A percentile compares a stretch with the other conserved stretches of the same genome.
phyloP scores from a whole-genome alignment of 78 protist species.

The Speleostelium caveatum region DNA sequence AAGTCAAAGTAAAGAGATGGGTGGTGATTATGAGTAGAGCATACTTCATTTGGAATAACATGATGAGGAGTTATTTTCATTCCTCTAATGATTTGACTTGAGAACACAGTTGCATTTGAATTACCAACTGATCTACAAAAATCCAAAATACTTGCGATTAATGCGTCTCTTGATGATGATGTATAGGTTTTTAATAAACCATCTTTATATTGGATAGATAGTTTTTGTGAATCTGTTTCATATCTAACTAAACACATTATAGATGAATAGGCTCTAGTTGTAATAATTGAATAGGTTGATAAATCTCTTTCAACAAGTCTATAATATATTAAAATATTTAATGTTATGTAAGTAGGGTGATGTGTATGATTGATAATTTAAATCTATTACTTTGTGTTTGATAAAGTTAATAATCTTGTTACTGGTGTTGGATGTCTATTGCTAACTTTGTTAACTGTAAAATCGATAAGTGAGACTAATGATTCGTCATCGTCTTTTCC shows the following conservation, averaged over 20 bases:
- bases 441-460: slow-evolving; percentile 26
- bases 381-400: slow-evolving; percentile 48
- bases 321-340: background rate
- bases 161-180: slow-evolving; percentile 63
- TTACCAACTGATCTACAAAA: slow-evolving; percentile 64
- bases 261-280: slow-evolving; percentile 55
- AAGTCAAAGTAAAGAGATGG: too few relatives aligned
- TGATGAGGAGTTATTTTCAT: slow-evolving; percentile 74
- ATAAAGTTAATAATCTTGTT: slow-evolving; percentile 37
- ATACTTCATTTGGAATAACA: slow-evolving; percentile 50
- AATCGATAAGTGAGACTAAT: slow-evolving; percentile 52
- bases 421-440: slow-evolving; percentile 29
- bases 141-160: slow-evolving; percentile 56
- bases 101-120: slow-evolving; percentile 40
- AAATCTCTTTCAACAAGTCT: slow-evolving; percentile 74
- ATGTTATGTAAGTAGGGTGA: background rate
- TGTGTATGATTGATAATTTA: background rate
- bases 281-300: slow-evolving; percentile 42
- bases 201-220: slow-evolving; percentile 73
- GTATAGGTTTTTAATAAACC: slow-evolving; percentile 56
- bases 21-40: too few relatives aligned
- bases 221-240: slow-evolving; percentile 58
- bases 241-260: slow-evolving; percentile 58
- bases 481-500: slow-evolving; percentile 65
- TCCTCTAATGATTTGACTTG: slow-evolving; percentile 61